Evolutionary conservation across 305 asterid genomes (phyloP), one percentile per base, ranked within the genome.

Genomic region (Salvia sclarea): DNA sequence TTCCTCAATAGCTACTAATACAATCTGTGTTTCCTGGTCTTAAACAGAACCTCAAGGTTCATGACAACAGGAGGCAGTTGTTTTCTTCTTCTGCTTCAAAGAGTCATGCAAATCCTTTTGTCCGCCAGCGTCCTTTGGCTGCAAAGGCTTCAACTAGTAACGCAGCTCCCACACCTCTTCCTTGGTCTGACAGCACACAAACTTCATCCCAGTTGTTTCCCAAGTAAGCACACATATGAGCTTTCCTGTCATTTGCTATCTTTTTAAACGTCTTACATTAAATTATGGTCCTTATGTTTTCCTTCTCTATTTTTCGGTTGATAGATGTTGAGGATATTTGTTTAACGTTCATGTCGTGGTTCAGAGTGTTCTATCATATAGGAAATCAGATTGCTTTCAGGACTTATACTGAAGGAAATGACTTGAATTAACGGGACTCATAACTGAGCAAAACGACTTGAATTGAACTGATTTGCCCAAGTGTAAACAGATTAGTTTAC

Each of bases 101-200:
- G 76, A 88, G 80, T 71, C 81, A 89, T 49, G 61, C 96, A 48
- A 83, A 83, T 72, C 92, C 98, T 33, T 94, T 94, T 65, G 83
- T 81, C 74, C 93, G 97, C 63, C 97, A 94, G 77, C 96, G 93
- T 38, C 99, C 99, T 6, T 79, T 94, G 80, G 92, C 85, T 64
- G 66, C 86, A 69, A 83, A 77, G 76, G 7, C 89, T 72, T 45
- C 85, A 56, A 73, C 80, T 31, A 75, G 79, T 74, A 80, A 73
- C 52, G 68, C 86, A 18, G 74, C 83, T 56, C 67, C 83, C 10
- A 65, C 83, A 22, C 84, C 87, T 49, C 84, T 82, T 63, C 92
- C 92, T 8, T 86, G 92, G 92, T 84, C 83, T 58, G 77, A 61
- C n/a, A 74, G 57, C 17, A 11, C 71, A 38, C 72, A 72, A 61